Base-by-base conservation (phyloP, 306 rosid species). In the Alnus rubra region DNA sequence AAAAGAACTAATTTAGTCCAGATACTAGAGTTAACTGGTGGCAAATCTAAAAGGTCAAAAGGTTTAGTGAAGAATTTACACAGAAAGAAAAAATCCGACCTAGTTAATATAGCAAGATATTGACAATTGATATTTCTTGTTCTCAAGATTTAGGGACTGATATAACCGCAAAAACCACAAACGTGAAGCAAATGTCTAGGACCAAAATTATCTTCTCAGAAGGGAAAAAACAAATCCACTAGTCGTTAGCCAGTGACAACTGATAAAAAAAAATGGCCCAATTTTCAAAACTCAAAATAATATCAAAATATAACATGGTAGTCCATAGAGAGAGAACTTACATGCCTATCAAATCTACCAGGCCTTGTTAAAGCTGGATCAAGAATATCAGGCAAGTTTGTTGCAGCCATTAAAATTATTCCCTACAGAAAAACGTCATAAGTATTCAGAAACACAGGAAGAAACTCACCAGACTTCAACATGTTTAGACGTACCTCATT, bases 281-380 rank as follows among this genome's bases (percentile, higher is more conserved):
- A 30, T 4, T 23, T 71, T 51, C 45, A 69, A 18, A 69, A 12
- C 39, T 37, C 33, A 37, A 33, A 53, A 35, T 47, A 30, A 59
- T n/a, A 60, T 15, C 54, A 54, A 80, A 74, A 44, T 49, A 49
- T 39, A 28, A 73, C 9, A 42, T 4, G n/a, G 18, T 37, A n/a
- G 30, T 52, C 62, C 62, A 49, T 14, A 71, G 76, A 28, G 45
- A 52, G 69, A 55, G 72, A 71, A 87, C 99, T 91, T 93, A 95
- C 99, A 91, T 95, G 99, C 80, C 98, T 91, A 85, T 95, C 99
- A 83, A 95, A 95, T 95, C 99, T 93, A 82, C 99, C 99, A 23
- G 99, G 99, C 90, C 99, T 89, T 1, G 98, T 93, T 86, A 95
- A 90, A 69, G 99, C 99, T 71, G 99, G 99, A 89, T 95, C 99